phyloP scores from a whole-genome alignment of 1,284 basidiomycete genomes.

The Rhodotorula sp. region DNA sequence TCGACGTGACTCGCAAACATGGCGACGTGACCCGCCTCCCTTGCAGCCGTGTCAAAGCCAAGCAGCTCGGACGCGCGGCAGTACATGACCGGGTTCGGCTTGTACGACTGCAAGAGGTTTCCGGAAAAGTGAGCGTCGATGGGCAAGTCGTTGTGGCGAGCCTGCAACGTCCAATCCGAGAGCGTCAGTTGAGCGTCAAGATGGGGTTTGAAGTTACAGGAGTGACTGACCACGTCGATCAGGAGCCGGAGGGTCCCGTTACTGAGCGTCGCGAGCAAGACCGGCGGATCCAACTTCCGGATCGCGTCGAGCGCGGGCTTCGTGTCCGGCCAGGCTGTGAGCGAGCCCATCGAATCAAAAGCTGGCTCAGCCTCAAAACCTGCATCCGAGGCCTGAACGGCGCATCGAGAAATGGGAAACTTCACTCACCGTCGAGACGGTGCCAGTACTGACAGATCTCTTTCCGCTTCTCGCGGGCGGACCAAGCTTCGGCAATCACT shows the following conservation, averaged over 20 bases:
- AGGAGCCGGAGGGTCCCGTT: slow-evolving; percentile 40
- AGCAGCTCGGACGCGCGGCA: slow-evolving; percentile 41
- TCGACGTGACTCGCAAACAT: slow-evolving; percentile 48
- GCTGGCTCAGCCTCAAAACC: no score
- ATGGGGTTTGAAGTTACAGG: neutral
- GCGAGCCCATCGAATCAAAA: neutral
- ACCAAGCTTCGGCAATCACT: slow-evolving; percentile 7
- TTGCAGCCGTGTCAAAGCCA: slow-evolving; percentile 18
- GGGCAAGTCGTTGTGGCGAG: slow-evolving; percentile 43
- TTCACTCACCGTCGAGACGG: slow-evolving; percentile 30
- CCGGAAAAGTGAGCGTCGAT: slow-evolving; percentile 45
- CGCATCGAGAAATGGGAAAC: no score
- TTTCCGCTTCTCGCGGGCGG: slow-evolving; percentile 1
- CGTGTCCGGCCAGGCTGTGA: slow-evolving; percentile 34
- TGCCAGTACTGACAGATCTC: slow-evolving; percentile 34
- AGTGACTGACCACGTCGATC: slow-evolving; percentile 39
- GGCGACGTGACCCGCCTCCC: slow-evolving; percentile 42
- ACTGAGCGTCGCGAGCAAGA: slow-evolving; percentile 35
- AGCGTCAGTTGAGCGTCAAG: no score
- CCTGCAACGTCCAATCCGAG: slow-evolving; percentile 14
- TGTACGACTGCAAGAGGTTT: slow-evolving; percentile 46
- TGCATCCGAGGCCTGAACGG: no score
- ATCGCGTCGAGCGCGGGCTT: slow-evolving; percentile 17
- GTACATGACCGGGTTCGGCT: slow-evolving; percentile 47
- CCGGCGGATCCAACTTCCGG: slow-evolving; percentile 1